Base-by-base conservation (phyloP, 192 early-diverging fungal genomes). In the Mortierella hygrophila region DNA sequence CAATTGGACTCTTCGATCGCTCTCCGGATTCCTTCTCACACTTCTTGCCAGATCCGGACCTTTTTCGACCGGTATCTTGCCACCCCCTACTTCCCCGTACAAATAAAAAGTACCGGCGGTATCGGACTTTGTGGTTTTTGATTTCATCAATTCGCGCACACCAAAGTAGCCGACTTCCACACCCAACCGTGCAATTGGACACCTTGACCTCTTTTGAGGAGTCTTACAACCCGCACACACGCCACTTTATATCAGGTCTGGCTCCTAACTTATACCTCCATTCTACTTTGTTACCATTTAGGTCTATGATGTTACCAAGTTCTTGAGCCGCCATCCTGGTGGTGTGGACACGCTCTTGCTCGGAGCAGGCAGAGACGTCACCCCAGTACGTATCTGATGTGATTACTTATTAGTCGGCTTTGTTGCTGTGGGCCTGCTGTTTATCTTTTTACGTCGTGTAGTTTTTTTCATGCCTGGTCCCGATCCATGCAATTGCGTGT, bases 261-360 rank as follows among this genome's bases (percentile, higher is more conserved):
- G 13, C 70, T 26, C 9, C 6, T 37, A 21, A 55, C 37, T 32
- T 20, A 13, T 35, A 6, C 18, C 10, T 20, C 40, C 29, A 26
- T 57, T 44, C 26, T 21, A 29, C n/a, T 70, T 32, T 74, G 16
- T 35, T 26, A 41, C 18, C 23, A 29, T 32, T n/a, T 78, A 86
- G 84, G 89, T 92, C 6, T 92, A 90, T 44, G 91, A 92, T 78
- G 83, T 92, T 15, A 92, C 91, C 23, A 86, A 88, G 76, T 92
- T 92, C 83, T 46, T 89, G 49, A 79, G 74, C 16, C 74, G 86
- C 38, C 90, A 91, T 69, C 90, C 90, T 10, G 90, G 90, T 63
- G 90, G 90, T 49, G 83, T 83, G 29, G 90, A 90, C 72, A 86
- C 89, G 54, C 81, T 91, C 29, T 76, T 90, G 32, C 82, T 90